These are phyloP conservation scores for Rosa multiflora DNA, from an alignment of 306 rosid species.

Conservation along the genomic window DNA sequence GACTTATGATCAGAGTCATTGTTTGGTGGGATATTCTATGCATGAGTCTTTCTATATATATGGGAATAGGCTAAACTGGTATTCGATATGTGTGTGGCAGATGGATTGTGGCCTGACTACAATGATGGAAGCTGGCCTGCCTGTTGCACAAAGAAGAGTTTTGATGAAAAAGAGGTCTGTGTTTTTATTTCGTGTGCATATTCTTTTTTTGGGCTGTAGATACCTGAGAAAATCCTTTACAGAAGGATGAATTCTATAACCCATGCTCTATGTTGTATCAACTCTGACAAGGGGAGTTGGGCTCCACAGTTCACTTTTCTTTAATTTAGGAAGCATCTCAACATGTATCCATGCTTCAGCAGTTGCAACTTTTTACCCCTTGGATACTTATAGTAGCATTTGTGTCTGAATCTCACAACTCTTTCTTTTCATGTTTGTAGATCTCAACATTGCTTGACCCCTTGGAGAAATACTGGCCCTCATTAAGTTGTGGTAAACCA, in stretches of 20 bases:
- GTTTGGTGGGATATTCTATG: conserved; percentile 1
- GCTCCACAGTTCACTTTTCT: too few species aligned
- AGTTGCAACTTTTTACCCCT: not conserved
- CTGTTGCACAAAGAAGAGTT: conserved; percentile 60
- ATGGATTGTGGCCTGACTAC: conserved; percentile 98
- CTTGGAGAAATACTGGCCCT: conserved; percentile 79
- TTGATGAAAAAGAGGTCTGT: conserved; percentile 71
- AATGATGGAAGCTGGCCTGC: conserved; percentile 97
- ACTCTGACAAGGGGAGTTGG: not conserved
- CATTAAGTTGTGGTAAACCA: conserved; percentile 73
- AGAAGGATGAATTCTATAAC: not conserved
- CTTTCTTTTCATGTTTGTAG: conserved; percentile 43
- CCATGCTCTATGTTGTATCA: not conserved
- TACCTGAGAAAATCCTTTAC: not conserved
- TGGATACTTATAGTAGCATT: not conserved
- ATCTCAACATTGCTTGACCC: conserved; percentile 58
- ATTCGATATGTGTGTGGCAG: conserved; percentile 40
- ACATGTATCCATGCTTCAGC: not conserved
- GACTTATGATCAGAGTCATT: not conserved
- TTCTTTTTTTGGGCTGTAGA: not conserved
- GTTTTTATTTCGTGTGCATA: not conserved
- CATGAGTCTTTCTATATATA: not conserved
- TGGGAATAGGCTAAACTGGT: conserved; percentile 9
- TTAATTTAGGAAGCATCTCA: not conserved
- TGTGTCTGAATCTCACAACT: conserved; percentile 14